Percentiles rank a stretch among this genome's conserved stretches.
Evolutionary conservation across 371 early-diverging fungal genomes (phyloP).

Genomic region (Actinomucor elegans): DNA sequence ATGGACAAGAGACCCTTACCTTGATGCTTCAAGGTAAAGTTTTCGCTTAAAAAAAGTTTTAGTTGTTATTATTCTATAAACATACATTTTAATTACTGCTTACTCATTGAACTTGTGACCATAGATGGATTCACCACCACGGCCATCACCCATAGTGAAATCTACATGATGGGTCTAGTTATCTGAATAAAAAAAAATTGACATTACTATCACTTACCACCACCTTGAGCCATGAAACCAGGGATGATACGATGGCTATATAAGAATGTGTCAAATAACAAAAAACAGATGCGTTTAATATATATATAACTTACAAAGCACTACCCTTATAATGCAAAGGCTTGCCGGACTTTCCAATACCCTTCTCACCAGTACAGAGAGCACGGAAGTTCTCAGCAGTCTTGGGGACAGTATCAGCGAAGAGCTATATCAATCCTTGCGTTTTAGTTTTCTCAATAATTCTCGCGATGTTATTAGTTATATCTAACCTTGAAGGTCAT

Average conservation of each 20-base stretch:
- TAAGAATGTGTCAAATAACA: neutral
- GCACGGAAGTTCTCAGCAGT: conserved; percentile 98
- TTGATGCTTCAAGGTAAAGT: conserved; percentile 90
- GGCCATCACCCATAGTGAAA: conserved; percentile 90
- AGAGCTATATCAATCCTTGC: conserved; percentile 60
- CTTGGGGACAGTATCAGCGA: conserved; percentile 90
- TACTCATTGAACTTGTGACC: conserved; percentile 92
- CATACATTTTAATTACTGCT: conserved; percentile 9
- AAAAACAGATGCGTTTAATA: neutral
- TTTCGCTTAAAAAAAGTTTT: conserved; percentile 72
- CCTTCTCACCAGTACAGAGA: conserved; percentile 79
- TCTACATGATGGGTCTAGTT: conserved; percentile 45
- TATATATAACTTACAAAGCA: conserved; percentile 71
- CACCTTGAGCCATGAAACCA: conserved; percentile 98
- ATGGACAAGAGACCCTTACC: conserved; percentile 86
- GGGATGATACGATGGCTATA: conserved; percentile 89
- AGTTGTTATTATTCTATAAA: neutral
- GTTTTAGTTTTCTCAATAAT: neutral
- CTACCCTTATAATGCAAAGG: conserved; percentile 80
- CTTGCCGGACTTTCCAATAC: conserved; percentile 65
- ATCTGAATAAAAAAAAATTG: neutral
- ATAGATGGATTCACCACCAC: conserved; percentile 95
- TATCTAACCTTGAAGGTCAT: conserved; percentile 52
- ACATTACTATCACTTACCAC: conserved; percentile 67
- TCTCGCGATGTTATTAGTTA: neutral